Base-by-base conservation (phyloP, 192 early-diverging fungal species). In the Spinellus fusiger region DNA sequence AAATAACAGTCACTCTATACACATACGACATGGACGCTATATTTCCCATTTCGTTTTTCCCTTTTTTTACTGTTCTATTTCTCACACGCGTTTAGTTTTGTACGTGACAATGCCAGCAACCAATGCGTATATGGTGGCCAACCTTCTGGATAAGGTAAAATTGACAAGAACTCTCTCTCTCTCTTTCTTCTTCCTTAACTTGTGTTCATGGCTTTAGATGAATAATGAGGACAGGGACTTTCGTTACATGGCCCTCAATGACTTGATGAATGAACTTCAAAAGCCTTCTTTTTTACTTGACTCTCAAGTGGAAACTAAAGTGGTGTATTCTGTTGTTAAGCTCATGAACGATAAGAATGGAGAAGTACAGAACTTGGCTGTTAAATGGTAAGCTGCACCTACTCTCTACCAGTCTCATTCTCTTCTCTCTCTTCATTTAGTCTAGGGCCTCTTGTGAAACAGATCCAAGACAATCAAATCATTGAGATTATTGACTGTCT, bases 181-280 rank as follows among this genome's bases (percentile, higher is more conserved):
- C 2, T 37, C 3, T 40, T 3, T 32, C 20, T 61, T 54, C 4
- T 20, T 29, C 10, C 18, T 37, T 51, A 29, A 31, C 38, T 61
- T 5, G 49, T 52, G 13, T 29, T 52, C 20, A 22, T 37, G 2
- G 13, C 51, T 37, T 29, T 74, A 84, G 80, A 83, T 84, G 83
- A 60, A 63, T 23, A 76, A 71, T 53, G 73, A 68, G 29, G 92
- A 94, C 70, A 81, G 87, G 22, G 92, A 94, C 73, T 88, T 89
- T 68, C 87, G 92, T 38, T 93, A 85, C 71, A 94, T 94, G 92
- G 92, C 91, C 23, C 50, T 83, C 20, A 82, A 82, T 59, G 92
- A 94, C 73, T 74, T 94, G 46, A 85, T 83, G 63, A 83, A 80
- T 12, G 89, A 89, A 56, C 78, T 91, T 13, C 78, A 82, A 38